Evolutionary conservation across 2,329 filamentous ascomycete species (phyloP), one percentile per base, ranked within the genome.

Genomic region (Microdochium trichocladiopsis): DNA sequence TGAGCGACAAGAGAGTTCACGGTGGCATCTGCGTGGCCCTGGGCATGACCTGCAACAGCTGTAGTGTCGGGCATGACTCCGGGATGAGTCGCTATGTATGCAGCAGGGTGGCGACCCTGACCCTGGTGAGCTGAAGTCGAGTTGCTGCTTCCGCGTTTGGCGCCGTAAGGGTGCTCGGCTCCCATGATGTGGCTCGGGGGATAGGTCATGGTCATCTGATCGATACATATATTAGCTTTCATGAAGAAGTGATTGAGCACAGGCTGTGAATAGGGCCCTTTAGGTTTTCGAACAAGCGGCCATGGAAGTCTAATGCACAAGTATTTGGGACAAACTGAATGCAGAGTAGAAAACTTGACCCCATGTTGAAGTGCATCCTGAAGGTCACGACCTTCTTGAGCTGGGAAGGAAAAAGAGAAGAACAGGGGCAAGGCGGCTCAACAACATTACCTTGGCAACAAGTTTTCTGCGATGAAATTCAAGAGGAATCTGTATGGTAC

Each of bases 1-100:
- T 64, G 63, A 49, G 58, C 59, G 25, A 64, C 53, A 45, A 68
- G 50, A 36, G 61, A 54, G 31, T 57, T 60, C 57, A 67, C 64
- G 23, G 58, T 58, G 25, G 52, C 41, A 23, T 65, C 64, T 4
- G 14, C 41, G 18, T 45, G 41, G 18, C 4, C 12, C 41, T 45
- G 41, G 21, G 6, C 16, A 25, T 49, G 25, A 14, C 8, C 47
- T 10, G 47, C 12, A 21, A 16, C 8, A 28, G 28, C 3, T 11
- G 28, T 23, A 25, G 47, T 16, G 22, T 28, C 47, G 14, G 12
- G 25, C 47, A 49, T 50, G 22, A 4, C 33, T n/a, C 25, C 22
- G 25, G n/a, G 18, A 18, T 45, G 41, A 22, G 41, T 18, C 14
- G 18, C 21, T 18, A 45, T 45, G 18, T 45, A 45, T 4, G 14